Conservation (phyloP, 2,329 filamentous ascomycete genomes). For the Ophioceras dolichostomum region DNA sequence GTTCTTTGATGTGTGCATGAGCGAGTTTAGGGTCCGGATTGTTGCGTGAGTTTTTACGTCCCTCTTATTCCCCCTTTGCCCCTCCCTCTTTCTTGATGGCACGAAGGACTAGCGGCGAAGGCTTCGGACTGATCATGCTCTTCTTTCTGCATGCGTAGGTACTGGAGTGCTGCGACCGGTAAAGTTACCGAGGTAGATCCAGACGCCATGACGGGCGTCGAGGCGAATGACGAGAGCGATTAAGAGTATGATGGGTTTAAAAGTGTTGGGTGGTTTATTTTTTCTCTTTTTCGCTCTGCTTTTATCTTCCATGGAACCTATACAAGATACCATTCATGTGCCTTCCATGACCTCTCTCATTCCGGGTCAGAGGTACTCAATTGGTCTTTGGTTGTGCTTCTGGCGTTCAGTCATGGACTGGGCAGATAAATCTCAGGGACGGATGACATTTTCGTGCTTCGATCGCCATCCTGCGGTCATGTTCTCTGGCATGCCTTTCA, state of each 20-base stretch:
- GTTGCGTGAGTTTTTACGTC: conserved; percentile 45
- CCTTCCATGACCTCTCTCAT: no score
- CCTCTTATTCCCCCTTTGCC: background rate
- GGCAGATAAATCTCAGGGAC: no score
- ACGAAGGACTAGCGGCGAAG: no score
- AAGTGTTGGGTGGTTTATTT: background rate
- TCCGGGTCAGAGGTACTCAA: no score
- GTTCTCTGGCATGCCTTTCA: no score
- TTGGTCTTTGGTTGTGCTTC: no score
- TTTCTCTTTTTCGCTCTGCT: background rate
- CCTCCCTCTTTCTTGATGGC: background rate
- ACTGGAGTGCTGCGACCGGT: conserved; percentile 48
- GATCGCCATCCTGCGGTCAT: no score
- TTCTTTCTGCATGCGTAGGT: conserved; percentile 21
- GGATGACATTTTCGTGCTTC: no score
- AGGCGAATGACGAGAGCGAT: conserved; percentile 9
- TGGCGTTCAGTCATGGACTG: no score
- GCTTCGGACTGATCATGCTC: background rate
- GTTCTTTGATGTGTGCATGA: conserved; percentile 81
- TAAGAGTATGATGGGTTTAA: no score
- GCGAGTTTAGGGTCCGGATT: conserved; percentile 77
- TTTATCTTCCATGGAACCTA: no score
- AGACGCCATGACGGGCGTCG: conserved; percentile 15
- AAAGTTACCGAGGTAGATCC: conserved; percentile 44
- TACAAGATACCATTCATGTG: no score